These are phyloP conservation scores for Saccharomycopsis selenospora DNA, from an alignment of 805 yeast genomes.

Conservation along the genomic window DNA sequence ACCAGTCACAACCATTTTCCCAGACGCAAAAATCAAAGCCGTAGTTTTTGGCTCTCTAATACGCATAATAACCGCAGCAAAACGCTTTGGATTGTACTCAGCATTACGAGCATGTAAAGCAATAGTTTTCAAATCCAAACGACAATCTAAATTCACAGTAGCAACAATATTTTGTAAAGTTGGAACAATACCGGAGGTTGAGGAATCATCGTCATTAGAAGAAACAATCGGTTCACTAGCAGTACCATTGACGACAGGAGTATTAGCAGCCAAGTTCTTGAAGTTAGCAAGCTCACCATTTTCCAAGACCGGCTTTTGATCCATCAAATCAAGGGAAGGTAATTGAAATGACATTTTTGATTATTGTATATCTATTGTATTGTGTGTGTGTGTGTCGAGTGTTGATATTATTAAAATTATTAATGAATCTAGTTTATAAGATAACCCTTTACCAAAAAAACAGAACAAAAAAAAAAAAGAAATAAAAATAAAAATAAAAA, in stretches of 20 bases:
- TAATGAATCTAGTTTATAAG: no score
- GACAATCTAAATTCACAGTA: conserved; percentile 92
- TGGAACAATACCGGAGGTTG: conserved; percentile 93
- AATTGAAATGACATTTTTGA: conserved; percentile 19
- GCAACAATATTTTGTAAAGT: conserved; percentile 93
- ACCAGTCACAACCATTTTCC: conserved; percentile 99
- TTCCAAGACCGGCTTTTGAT: conserved; percentile 15
- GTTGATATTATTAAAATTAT: conserved; percentile 1
- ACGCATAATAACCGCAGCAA: conserved; percentile 99
- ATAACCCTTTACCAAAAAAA: background rate
- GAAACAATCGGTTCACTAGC: conserved; percentile 4
- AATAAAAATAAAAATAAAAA: background rate
- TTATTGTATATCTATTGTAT: no score
- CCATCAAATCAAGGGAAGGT: conserved; percentile 16
- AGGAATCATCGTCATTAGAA: conserved; percentile 45
- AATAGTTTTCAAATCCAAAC: conserved; percentile 91
- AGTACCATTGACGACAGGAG: background rate
- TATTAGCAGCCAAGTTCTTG: background rate
- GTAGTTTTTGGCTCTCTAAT: conserved; percentile 98
- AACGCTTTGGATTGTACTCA: conserved; percentile 96
- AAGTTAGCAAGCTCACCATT: conserved; percentile 6
- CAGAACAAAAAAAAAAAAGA: background rate
- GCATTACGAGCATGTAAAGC: conserved; percentile 99
- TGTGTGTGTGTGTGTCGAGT: no score
- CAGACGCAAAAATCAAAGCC: conserved; percentile 95